phyloP scores from a whole-genome alignment of 176 grass and related monocot genomes.

The Pharus latifolius region DNA sequence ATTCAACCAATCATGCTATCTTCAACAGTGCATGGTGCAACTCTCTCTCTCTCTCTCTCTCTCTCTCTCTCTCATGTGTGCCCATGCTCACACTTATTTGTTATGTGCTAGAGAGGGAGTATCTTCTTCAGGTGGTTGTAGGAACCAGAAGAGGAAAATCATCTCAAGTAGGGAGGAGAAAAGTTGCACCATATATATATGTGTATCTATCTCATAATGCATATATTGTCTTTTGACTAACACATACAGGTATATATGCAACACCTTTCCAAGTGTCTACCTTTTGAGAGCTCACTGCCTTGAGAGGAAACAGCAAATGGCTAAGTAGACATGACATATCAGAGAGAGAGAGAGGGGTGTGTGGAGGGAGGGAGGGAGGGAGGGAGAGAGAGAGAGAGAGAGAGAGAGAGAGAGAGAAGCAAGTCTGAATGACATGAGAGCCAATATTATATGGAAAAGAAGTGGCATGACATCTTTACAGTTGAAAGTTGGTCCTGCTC shows the following conservation, averaged over 20 bases:
- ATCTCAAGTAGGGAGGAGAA: neutral
- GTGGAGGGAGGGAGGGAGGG: neutral
- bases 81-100: too few relatives aligned
- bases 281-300: slow-evolving; percentile 11
- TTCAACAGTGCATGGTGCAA: neutral
- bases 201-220: neutral
- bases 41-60: neutral
- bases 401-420: neutral
- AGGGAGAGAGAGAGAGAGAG: neutral
- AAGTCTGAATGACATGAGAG: neutral
- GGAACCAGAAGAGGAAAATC: neutral
- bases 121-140: too few relatives aligned
- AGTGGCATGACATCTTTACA: slow-evolving; percentile 19
- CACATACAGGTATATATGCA: too few relatives aligned
- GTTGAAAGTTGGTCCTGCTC: slow-evolving; percentile 37
- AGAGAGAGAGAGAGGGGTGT: neutral
- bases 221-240: slow-evolving; percentile 5
- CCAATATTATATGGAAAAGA: slow-evolving; percentile 4
- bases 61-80: neutral
- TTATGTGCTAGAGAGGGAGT: too few relatives aligned
- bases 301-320: slow-evolving; percentile 1
- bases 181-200: slow-evolving; percentile 23
- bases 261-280: slow-evolving; percentile 10
- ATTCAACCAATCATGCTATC: neutral
- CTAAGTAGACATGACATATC: slow-evolving; percentile 31